Base-by-base conservation (phyloP, 345 rosid species). In the Gossypium raimondii region DNA sequence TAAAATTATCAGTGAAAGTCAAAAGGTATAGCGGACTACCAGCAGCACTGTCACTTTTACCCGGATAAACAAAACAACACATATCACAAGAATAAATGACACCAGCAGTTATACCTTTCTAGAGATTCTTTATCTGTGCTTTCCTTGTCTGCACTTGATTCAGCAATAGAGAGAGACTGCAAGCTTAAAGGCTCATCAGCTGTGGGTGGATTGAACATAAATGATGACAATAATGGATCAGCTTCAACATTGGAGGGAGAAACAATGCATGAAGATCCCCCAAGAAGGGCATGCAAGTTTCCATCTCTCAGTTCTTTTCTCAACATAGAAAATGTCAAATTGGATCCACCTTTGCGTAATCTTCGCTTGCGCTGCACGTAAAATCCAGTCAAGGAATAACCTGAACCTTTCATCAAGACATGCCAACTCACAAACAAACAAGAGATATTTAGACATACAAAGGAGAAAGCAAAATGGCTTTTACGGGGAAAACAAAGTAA, bases 291-390 rank as follows among this genome's bases (percentile, higher is more conserved):
- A 56, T 89, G 93, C 70, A 87, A 70, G 77, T 84, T 88, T 64
- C 93, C 91, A 45, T 93, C 93, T 4, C 88, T 88, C 61, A 86
- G 82, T 82, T 88, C 94, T 71, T 82, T 91, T 72, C 89, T 91
- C 83, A 93, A 72, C 48, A 85, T 75, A 14, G 88, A 85, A 81
- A 86, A 87, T 10, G 91, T 78, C 0, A 91, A 84, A 75, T 81
- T 88, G 52, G 84, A 77, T 66, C 87, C 89, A 44, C 88, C 89
- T 81, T 82, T 91, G 22, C 91, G 82, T 74, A 87, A 80, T 79
- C 88, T 89, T 74, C 93, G 84, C 82, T 79, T 88, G 66, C 88
- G 87, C 89, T 91, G 97, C 57, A 87, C 79, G 94, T 93, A 78
- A 69, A 45, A 64, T 76, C 61, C 67, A 58, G 82, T 91, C 81